Conservation (phyloP, 2,329 filamentous ascomycete species). For the Microdochium bolleyi region DNA sequence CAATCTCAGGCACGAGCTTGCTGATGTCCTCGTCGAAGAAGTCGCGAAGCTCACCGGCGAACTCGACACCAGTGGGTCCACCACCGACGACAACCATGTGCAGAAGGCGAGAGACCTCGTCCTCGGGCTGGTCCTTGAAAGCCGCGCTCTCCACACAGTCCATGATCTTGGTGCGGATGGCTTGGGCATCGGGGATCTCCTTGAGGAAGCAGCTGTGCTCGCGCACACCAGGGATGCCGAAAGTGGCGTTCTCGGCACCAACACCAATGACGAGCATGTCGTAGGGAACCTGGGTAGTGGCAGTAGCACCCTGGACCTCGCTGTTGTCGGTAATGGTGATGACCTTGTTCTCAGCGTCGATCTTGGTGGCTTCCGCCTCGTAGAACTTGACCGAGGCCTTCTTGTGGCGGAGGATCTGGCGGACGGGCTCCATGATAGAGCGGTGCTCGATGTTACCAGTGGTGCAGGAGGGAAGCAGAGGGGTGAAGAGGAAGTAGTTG, state of each 20-base stretch:
- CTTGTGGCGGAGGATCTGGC: constrained; percentile 93
- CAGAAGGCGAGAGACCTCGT: constrained; percentile 87
- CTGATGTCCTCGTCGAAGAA: constrained; percentile 98
- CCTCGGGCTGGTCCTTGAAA: constrained; percentile 88
- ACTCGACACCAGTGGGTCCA: constrained; percentile 95
- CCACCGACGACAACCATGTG: constrained; percentile 97
- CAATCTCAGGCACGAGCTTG: constrained; percentile 96
- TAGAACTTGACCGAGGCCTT: constrained; percentile 91
- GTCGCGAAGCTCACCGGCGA: constrained; percentile 95
- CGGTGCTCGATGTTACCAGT: constrained; percentile 97
- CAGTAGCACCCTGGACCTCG: constrained; percentile 77
- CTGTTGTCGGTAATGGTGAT: constrained; percentile 88
- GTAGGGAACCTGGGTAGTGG: constrained; percentile 84
- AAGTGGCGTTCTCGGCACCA: constrained; percentile 96
- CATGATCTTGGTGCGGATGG: constrained; percentile 98
- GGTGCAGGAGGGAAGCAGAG: constrained; percentile 92
- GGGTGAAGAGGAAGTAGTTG: constrained; percentile 99
- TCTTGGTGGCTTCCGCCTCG: constrained; percentile 93
- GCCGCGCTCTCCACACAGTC: constrained; percentile 97
- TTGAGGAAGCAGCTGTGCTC: constrained; percentile 98
- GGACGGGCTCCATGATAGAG: constrained; percentile 98
- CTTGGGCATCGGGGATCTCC: constrained; percentile 93
- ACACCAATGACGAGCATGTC: constrained; percentile 98
- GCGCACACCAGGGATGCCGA: constrained; percentile 90
- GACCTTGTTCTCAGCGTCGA: constrained; percentile 85